These are phyloP conservation scores for Anacardium occidentale DNA, from an alignment of 345 rosid species.

Conservation along the genomic window DNA sequence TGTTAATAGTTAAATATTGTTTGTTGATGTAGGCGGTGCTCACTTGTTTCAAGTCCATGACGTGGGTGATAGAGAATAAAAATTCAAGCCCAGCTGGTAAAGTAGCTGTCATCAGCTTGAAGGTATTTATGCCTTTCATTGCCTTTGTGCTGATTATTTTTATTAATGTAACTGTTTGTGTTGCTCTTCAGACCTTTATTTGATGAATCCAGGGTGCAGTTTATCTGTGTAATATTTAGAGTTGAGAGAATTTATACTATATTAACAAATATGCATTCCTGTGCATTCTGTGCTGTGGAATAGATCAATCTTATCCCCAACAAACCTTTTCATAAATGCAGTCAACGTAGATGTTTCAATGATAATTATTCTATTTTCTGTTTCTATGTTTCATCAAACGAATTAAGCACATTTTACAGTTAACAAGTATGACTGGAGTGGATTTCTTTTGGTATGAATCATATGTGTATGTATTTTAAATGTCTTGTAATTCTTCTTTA, in stretches of 20 bases:
- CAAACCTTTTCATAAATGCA: background rate
- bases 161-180: background rate
- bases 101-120: slow-evolving; percentile 61
- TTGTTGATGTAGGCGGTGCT: slow-evolving; percentile 51
- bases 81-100: slow-evolving; percentile 37
- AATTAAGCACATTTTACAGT: background rate
- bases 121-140: slow-evolving; percentile 33
- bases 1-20: background rate
- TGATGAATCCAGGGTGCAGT: slow-evolving; percentile 7
- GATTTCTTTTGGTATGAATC: slow-evolving; percentile 1
- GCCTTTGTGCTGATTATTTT: background rate
- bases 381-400: background rate
- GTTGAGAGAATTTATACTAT: background rate
- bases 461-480: background rate
- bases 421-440: background rate
- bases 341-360: background rate
- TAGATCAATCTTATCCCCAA: background rate
- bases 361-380: background rate
- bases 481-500: slow-evolving; percentile 22
- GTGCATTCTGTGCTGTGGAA: background rate
- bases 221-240: background rate
- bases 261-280: slow-evolving; percentile 3
- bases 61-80: slow-evolving; percentile 62
- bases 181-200: slow-evolving; percentile 11
- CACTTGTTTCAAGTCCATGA: slow-evolving; percentile 66